Evolutionary conservation across 352 stramenopile species (phyloP).

Genomic region (Globisporangium okanoganense): DNA sequence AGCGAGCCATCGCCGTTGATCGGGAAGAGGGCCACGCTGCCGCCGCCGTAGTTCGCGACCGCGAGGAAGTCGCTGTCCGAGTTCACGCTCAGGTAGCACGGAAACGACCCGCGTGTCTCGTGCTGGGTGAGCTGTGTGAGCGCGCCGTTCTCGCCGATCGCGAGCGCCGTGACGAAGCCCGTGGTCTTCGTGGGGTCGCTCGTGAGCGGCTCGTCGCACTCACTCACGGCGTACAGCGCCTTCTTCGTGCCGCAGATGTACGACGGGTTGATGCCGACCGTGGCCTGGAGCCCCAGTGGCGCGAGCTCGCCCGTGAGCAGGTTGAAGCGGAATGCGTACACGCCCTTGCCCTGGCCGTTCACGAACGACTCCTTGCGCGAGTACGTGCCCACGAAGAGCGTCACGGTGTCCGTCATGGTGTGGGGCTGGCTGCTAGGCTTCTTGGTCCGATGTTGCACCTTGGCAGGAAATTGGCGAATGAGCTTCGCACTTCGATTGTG

Average conservation of each 20-base stretch:
- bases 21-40: conserved; percentile 54
- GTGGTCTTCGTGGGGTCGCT: conserved; percentile 29
- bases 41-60: conserved; percentile 74
- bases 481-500: not conserved
- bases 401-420: conserved; percentile 16
- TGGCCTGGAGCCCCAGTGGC: conserved; percentile 41
- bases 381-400: conserved; percentile 83
- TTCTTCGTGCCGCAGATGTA: conserved; percentile 45
- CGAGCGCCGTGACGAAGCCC: conserved; percentile 56
- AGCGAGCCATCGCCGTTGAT: conserved; percentile 58
- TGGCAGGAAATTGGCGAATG: not conserved
- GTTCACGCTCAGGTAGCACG: conserved; percentile 65
- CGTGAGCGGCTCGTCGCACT: conserved; percentile 45
- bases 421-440: not conserved
- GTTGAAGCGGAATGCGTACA: conserved; percentile 65
- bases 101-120: conserved; percentile 52
- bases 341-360: conserved; percentile 69
- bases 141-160: conserved; percentile 31
- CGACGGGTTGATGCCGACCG: conserved; percentile 64
- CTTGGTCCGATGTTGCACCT: not conserved
- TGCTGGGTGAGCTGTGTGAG: conserved; percentile 42
- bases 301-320: conserved; percentile 40
- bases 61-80: conserved; percentile 42
- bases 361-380: conserved; percentile 76
- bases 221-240: conserved; percentile 66